A percentile compares a stretch with the other conserved stretches of the same genome.
Evolutionary conservation across 1,139 yeast genomes (phyloP).

Genomic region (Blastobotrys apis): DNA sequence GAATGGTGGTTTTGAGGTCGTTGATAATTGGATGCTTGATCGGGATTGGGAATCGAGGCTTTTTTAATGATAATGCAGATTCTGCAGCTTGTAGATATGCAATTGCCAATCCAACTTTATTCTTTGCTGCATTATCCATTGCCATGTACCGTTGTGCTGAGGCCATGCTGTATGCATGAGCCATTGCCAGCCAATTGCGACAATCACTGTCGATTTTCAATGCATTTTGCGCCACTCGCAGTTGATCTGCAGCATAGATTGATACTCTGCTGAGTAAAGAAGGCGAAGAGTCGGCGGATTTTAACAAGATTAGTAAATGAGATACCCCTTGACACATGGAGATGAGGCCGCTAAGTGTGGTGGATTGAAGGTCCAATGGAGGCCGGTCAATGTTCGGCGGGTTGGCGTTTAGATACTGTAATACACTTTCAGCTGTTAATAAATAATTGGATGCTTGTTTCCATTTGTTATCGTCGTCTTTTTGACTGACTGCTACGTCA

Average conservation of each 20-base stretch:
- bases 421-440: constrained; percentile 28
- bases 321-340: constrained; percentile 31
- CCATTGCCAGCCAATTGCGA: constrained; percentile 29
- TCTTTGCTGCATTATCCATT: constrained; percentile 28
- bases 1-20: constrained; percentile 17
- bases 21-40: neutral
- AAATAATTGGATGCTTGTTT: constrained; percentile 32
- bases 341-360: constrained; percentile 27
- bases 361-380: constrained; percentile 28
- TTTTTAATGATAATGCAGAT: neutral
- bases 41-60: neutral
- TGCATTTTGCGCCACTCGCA: constrained; percentile 28
- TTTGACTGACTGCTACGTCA: constrained; percentile 15
- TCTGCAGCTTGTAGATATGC: constrained; percentile 26
- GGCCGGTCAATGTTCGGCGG: constrained; percentile 19
- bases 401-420: constrained; percentile 26
- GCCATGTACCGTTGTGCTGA: constrained; percentile 33
- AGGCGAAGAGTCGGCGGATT: constrained; percentile 26
- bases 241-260: constrained; percentile 34
- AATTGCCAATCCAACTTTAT: constrained; percentile 33
- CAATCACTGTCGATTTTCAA: constrained; percentile 20
- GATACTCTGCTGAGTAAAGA: constrained; percentile 33
- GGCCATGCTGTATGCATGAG: constrained; percentile 29
- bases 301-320: constrained; percentile 30
- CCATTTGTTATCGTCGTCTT: constrained; percentile 24